Base-by-base conservation (phyloP, 2,329 filamentous ascomycete species). In the Epichloe gansuensis region DNA sequence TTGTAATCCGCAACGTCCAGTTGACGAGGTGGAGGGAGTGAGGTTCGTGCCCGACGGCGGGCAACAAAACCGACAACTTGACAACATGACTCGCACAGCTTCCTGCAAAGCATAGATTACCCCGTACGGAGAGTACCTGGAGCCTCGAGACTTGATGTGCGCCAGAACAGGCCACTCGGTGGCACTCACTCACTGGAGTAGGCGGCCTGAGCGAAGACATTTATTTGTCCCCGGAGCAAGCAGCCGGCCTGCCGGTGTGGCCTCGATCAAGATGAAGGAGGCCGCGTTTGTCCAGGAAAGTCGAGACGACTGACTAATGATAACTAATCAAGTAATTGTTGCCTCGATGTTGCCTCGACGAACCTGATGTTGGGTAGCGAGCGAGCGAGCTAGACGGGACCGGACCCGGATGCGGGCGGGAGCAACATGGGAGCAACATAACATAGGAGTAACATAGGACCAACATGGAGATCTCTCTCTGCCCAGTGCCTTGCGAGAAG, bases 11-110 rank as follows among this genome's bases (percentile, higher is more conserved):
- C 17, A 25, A 13, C 25, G 28, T 31, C 28, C 8, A 25, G 42
- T 25, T 25, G 42, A 7, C 45, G 35, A 9, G 31, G 45, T 17
- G 28, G 45, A 35, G 31, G 31, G 38, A 41, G 17, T 2, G 39
- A 42, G 31, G 13, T 25, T 17, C 13, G 42, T 17, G 35, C 34
- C 43, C 13, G 48, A 21, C n/a, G 15, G 28, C 21, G 28, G 21
- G 21, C 23, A 38, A 34, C 21, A 37, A 31, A 31, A 38, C 21
- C 13, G 42, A 28, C 49, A 51, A 37, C 49, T 42, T 51, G 49
- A 51, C 49, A 51, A 37, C 49, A 42, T 51, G 49, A 51, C 49
- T 46, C 49, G 49, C 49, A 51, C 49, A 38, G 43, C 39, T 45
- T 38, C 15, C 49, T 21, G 41, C 41, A 50, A 28, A 39, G 25